These are phyloP conservation scores for Niebla homalea DNA, from an alignment of 495 filamentous ascomycete species.

Conservation along the genomic window DNA sequence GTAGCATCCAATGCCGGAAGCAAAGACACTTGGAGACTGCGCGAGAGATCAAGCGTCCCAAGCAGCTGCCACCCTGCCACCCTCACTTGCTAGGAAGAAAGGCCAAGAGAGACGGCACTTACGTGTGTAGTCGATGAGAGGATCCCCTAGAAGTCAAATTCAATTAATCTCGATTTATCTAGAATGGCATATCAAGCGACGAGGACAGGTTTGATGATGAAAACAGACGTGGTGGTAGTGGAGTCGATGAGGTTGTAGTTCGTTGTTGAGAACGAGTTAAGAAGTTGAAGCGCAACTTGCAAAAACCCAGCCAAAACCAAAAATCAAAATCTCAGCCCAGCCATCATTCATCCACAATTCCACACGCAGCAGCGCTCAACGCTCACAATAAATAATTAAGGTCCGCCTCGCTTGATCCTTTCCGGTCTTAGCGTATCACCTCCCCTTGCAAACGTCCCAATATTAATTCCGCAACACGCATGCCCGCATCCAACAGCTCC, in stretches of 20 bases:
- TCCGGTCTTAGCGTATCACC: background rate
- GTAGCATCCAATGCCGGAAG: no score
- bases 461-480: background rate
- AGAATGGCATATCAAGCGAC: background rate
- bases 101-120: background rate
- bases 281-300: background rate
- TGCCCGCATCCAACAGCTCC: background rate
- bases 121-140: background rate
- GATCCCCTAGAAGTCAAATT: background rate
- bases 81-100: background rate
- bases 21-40: no score
- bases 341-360: background rate
- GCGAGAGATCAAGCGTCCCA: no score
- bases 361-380: background rate
- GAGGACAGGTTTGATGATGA: conserved; percentile 1
- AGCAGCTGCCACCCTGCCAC: no score
- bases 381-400: background rate
- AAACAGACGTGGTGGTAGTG: background rate
- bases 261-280: no score
- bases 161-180: conserved; percentile 3
- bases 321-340: background rate
- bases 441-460: background rate
- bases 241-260: background rate
- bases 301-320: no score
- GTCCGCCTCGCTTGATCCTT: background rate